phyloP scores from a whole-genome alignment of 2,329 filamentous ascomycete genomes.

The Botrytis pseudocinerea region DNA sequence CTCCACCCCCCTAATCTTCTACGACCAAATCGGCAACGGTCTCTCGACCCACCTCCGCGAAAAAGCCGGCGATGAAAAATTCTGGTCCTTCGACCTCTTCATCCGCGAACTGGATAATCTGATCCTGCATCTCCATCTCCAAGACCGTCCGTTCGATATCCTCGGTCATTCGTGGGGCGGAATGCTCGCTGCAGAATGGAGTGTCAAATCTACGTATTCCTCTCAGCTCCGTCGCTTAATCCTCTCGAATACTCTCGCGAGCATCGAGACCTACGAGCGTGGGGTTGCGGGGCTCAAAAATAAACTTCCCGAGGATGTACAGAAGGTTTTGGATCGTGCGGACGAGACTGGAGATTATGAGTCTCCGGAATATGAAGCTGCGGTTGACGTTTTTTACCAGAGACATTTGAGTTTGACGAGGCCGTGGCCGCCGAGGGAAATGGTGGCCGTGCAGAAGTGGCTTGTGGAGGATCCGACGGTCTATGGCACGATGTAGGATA shows the following conservation, averaged over 20 bases:
- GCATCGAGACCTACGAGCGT: slow-evolving; percentile 13
- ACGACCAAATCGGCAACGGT: slow-evolving; percentile 56
- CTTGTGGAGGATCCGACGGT: slow-evolving; percentile 38
- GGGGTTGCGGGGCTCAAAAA: neutral
- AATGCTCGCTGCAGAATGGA: slow-evolving; percentile 49
- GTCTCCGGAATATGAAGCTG: slow-evolving; percentile 36
- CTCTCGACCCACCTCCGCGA: slow-evolving; percentile 50
- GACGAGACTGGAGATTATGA: slow-evolving; percentile 32
- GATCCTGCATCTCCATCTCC: slow-evolving; percentile 45
- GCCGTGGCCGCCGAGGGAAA: slow-evolving; percentile 40
- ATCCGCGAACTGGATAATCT: slow-evolving; percentile 52
- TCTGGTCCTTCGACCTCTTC: slow-evolving; percentile 53
- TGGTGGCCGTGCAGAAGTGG: slow-evolving; percentile 31
- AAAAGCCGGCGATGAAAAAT: slow-evolving; percentile 46
- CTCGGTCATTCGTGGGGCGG: slow-evolving; percentile 55
- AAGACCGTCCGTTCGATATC: slow-evolving; percentile 43
- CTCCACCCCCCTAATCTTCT: slow-evolving; percentile 50
- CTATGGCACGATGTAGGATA: slow-evolving; percentile 23
- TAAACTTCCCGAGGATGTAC: slow-evolving; percentile 21
- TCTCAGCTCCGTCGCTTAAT: slow-evolving; percentile 12
- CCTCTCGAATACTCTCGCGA: slow-evolving; percentile 17
- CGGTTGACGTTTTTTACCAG: slow-evolving; percentile 38
- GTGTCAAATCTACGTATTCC: slow-evolving; percentile 38
- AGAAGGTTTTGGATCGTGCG: slow-evolving; percentile 12
- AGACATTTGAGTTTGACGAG: slow-evolving; percentile 37